Conservation (phyloP, 75 land plant genomes). For the Adiantum capillusveneris region DNA sequence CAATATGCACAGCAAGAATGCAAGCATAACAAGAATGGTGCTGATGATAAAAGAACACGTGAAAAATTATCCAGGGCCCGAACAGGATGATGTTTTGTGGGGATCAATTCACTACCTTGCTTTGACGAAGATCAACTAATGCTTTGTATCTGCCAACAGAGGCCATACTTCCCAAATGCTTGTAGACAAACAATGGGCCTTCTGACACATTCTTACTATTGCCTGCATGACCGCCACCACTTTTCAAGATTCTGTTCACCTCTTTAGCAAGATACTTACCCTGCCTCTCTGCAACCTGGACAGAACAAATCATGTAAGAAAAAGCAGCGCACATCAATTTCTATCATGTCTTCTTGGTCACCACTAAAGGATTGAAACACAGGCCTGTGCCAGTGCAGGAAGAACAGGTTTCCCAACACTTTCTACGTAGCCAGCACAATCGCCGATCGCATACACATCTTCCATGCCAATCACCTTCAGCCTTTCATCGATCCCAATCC, state of each 20-base stretch:
- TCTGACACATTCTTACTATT: slow-evolving; percentile 28
- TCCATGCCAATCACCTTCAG: slow-evolving; percentile 59
- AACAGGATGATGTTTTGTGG: too few relatives aligned
- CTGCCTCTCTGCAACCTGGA: slow-evolving; percentile 89
- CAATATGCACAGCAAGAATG: too few relatives aligned
- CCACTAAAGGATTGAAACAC: too few relatives aligned
- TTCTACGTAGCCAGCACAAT: slow-evolving; percentile 87
- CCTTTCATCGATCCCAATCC: slow-evolving; percentile 90
- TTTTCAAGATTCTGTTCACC: slow-evolving; percentile 48
- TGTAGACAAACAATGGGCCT: slow-evolving; percentile 79
- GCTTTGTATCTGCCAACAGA: slow-evolving; percentile 87
- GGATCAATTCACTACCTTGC: slow-evolving; percentile 45
- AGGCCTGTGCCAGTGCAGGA: slow-evolving; percentile 89
- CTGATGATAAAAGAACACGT: too few relatives aligned
- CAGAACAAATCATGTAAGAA: too few relatives aligned
- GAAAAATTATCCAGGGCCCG: slow-evolving; percentile 4
- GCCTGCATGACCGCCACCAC: slow-evolving; percentile 55
- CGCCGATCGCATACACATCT: slow-evolving; percentile 88
- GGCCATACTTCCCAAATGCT: slow-evolving; percentile 96
- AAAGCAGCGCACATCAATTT: too few relatives aligned
- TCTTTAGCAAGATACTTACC: slow-evolving; percentile 66
- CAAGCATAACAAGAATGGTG: too few relatives aligned
- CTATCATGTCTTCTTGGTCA: too few relatives aligned
- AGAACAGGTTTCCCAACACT: slow-evolving; percentile 60
- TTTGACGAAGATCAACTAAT: slow-evolving; percentile 78